Percentiles rank a stretch among this genome's conserved stretches.
Evolutionary conservation across 202 grass and related monocot genomes (phyloP).

Genomic region (Musa balbisiana): DNA sequence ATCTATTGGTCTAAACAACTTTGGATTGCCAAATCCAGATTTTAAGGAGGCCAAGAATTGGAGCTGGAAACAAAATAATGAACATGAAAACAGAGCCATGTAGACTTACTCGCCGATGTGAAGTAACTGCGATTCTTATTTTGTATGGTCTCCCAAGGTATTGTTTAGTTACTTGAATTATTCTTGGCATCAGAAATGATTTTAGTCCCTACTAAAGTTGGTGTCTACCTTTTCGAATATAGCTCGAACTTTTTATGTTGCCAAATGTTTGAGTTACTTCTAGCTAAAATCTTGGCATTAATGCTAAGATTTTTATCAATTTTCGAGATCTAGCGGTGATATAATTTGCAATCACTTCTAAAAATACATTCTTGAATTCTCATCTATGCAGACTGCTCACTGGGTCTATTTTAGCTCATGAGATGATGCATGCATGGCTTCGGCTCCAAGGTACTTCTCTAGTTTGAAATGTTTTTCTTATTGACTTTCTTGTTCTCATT

Average conservation of each 20-base stretch:
- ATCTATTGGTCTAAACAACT: conserved; percentile 16
- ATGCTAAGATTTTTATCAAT: not conserved
- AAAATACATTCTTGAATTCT: conserved; percentile 6
- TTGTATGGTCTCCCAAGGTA: conserved; percentile 95
- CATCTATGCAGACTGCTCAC: conserved; percentile 69
- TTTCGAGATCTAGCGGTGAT: not conserved
- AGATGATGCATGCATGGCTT: conserved; percentile 99
- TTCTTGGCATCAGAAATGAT: conserved; percentile 2
- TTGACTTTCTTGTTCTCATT: not conserved
- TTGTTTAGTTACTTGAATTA: conserved; percentile 6
- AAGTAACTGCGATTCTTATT: conserved; percentile 98
- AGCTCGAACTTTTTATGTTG: not conserved
- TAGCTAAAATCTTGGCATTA: not conserved
- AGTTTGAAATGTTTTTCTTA: conserved; percentile 8
- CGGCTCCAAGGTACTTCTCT: conserved; percentile 59
- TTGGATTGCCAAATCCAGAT: conserved; percentile 39
- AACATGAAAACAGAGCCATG: conserved; percentile 82
- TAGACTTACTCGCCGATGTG: conserved; percentile 71
- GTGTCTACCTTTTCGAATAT: not conserved
- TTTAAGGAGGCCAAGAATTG: conserved; percentile 67
- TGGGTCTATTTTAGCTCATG: conserved; percentile 94
- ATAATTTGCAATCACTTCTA: not conserved
- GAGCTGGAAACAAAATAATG: conserved; percentile 74
- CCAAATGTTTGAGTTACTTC: not conserved
- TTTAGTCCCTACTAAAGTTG: not conserved